Evolutionary conservation across 116 monocot genomes (phyloP).

Genomic region (Dioscorea cayenensis): DNA sequence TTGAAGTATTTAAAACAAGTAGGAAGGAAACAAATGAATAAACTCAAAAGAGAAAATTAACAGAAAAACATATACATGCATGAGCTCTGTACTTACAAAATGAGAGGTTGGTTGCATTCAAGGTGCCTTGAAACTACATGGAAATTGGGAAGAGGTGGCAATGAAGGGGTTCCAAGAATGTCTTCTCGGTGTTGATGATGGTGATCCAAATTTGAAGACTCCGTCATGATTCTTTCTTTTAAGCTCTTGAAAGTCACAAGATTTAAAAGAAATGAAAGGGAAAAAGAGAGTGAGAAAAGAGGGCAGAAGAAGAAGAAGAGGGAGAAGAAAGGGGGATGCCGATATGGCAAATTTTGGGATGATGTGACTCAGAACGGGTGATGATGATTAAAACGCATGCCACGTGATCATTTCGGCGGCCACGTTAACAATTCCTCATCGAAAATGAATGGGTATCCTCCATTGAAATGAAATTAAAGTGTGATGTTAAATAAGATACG

Average conservation of each 20-base stretch:
- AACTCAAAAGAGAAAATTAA: conserved; percentile 1
- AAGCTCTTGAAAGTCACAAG: conserved; percentile 24
- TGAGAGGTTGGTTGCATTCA: conserved; percentile 6
- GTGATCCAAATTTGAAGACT: conserved; percentile 46
- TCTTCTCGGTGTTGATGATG: conserved; percentile 30
- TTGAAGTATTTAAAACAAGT: neutral
- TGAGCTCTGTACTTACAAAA: conserved; percentile 22
- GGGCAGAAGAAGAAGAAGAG: too few relatives aligned
- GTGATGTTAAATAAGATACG: too few relatives aligned
- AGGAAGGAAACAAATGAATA: neutral
- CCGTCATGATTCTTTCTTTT: conserved; percentile 45
- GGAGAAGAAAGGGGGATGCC: too few relatives aligned
- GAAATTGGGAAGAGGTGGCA: conserved; percentile 10
- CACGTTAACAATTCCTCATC: too few relatives aligned
- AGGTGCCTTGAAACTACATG: conserved; percentile 14
- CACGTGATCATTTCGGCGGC: too few relatives aligned
- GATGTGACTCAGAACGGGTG: too few relatives aligned
- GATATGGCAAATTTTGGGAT: too few relatives aligned
- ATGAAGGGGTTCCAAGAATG: conserved; percentile 20
- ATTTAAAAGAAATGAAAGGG: neutral
- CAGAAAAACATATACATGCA: neutral
- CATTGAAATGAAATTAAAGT: too few relatives aligned
- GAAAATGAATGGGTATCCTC: too few relatives aligned
- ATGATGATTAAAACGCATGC: too few relatives aligned
- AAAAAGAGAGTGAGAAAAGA: neutral